Evolutionary conservation across 164 flowering plant species (phyloP).

Genomic region (Dillenia suffruticosa): DNA sequence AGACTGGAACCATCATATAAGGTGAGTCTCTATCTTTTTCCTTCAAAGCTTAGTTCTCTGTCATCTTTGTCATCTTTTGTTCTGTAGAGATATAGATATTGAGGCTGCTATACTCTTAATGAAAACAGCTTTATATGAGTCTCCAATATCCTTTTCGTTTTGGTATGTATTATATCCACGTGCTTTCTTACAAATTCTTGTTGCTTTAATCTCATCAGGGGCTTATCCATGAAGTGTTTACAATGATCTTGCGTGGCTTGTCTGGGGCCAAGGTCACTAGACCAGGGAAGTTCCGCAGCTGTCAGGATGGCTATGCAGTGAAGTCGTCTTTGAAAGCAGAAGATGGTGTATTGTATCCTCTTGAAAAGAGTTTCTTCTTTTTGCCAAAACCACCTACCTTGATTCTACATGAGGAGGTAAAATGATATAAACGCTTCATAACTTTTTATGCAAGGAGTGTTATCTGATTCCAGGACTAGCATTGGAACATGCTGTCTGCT

Average conservation of each 20-base stretch:
- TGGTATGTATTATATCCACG: neutral
- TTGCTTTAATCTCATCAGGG: conserved; percentile 49
- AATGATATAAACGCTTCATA: too few species aligned
- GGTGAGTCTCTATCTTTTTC: conserved; percentile 32
- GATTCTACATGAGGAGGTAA: conserved; percentile 93
- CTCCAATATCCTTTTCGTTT: neutral
- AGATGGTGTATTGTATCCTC: conserved; percentile 94
- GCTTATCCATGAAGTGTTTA: conserved; percentile 90
- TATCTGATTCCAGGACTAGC: too few species aligned
- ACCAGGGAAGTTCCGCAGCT: conserved; percentile 94
- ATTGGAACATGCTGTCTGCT: too few species aligned
- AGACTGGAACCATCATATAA: conserved; percentile 74
- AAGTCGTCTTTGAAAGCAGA: conserved; percentile 98
- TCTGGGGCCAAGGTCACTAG: conserved; percentile 92
- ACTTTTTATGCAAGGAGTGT: too few species aligned
- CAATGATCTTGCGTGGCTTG: conserved; percentile 77
- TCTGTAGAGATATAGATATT: neutral
- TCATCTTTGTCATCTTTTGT: neutral
- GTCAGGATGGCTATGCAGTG: conserved; percentile 96
- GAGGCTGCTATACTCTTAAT: neutral
- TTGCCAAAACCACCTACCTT: conserved; percentile 99
- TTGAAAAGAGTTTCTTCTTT: conserved; percentile 96
- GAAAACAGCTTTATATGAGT: neutral
- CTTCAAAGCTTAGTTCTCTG: neutral
- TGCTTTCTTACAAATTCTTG: too few species aligned